A percentile compares a stretch with the other conserved stretches of the same genome.
Conservation (phyloP, 2,329 filamentous ascomycete genomes). For the Aureobasidium sp. region DNA sequence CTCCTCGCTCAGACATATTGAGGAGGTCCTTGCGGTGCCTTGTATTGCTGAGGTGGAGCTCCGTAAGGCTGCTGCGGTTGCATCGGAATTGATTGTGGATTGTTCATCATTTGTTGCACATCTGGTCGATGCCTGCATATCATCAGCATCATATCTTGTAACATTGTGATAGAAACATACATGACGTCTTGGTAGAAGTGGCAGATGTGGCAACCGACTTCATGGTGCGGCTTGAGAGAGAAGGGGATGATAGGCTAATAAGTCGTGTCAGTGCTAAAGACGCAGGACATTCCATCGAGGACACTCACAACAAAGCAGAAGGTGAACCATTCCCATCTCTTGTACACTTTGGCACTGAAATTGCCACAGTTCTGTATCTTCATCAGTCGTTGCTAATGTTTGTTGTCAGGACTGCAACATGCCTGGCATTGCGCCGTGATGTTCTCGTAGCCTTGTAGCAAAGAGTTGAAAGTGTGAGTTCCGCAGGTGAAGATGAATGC, state of each 20-base stretch:
- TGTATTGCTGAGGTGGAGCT: slow-evolving; percentile 23
- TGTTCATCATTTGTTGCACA: slow-evolving; percentile 31
- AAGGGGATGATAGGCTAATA: slow-evolving; percentile 63
- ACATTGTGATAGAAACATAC: slow-evolving; percentile 19
- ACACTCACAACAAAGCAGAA: slow-evolving; percentile 62
- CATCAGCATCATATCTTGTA: neutral
- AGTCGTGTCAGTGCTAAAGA: neutral
- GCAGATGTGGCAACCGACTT: slow-evolving; percentile 69
- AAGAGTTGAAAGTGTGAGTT: slow-evolving; percentile 42
- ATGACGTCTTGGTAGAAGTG: slow-evolving; percentile 60
- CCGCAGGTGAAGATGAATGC: slow-evolving; percentile 48
- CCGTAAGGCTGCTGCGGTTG: slow-evolving; percentile 28
- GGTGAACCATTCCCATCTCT: slow-evolving; percentile 55
- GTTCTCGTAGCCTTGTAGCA: slow-evolving; percentile 42
- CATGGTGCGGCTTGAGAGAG: slow-evolving; percentile 47
- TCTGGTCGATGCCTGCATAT: slow-evolving; percentile 27
- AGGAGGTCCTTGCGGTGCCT: slow-evolving; percentile 20
- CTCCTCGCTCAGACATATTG: slow-evolving; percentile 18
- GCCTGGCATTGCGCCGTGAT: slow-evolving; percentile 43
- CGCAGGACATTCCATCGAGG: too few species aligned
- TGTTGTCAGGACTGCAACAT: neutral
- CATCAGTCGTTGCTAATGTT: neutral
- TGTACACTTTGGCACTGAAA: slow-evolving; percentile 37
- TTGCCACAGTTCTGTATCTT: slow-evolving; percentile 41
- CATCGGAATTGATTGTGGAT: slow-evolving; percentile 26